Conservation (phyloP, 1,284 basidiomycete genomes). For the Malassezia equina region DNA sequence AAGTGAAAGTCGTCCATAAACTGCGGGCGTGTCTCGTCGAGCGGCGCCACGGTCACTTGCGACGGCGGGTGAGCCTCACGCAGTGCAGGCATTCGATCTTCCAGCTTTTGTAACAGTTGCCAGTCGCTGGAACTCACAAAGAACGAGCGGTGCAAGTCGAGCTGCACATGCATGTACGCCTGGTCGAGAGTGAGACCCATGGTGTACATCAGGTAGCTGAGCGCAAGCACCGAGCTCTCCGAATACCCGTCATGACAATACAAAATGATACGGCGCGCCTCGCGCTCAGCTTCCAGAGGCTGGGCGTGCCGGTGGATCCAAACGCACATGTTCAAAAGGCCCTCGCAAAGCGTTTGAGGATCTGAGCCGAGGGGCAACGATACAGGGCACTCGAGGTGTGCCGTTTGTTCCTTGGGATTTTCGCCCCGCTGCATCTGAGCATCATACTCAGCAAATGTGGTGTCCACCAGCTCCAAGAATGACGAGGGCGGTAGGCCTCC, state of each 20-base stretch:
- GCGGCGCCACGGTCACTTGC: background rate
- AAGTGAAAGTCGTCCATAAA: conserved; percentile 81
- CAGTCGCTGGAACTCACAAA: conserved; percentile 82
- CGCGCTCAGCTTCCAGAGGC: background rate
- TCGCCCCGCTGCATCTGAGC: background rate
- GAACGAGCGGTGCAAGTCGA: conserved; percentile 59
- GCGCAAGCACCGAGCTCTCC: conserved; percentile 76
- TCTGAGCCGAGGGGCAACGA: background rate
- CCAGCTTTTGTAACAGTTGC: conserved; percentile 64
- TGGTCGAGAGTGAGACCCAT: conserved; percentile 63
- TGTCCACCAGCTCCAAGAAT: conserved; percentile 56
- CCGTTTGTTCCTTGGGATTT: background rate
- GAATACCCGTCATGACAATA: conserved; percentile 54
- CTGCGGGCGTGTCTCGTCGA: background rate
- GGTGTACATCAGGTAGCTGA: conserved; percentile 77
- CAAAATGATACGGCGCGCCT: conserved; percentile 28
- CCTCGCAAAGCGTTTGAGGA: background rate
- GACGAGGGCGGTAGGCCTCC: conserved; percentile 58
- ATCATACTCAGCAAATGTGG: background rate
- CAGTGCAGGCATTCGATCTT: conserved; percentile 53
- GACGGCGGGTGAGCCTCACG: conserved; percentile 8
- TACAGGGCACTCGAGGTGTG: conserved; percentile 7
- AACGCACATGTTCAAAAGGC: conserved; percentile 15
- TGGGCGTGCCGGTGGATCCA: conserved; percentile 20
- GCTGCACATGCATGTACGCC: conserved; percentile 68